phyloP scores from a whole-genome alignment of 345 rosid species.

The Corymbia maculata region DNA sequence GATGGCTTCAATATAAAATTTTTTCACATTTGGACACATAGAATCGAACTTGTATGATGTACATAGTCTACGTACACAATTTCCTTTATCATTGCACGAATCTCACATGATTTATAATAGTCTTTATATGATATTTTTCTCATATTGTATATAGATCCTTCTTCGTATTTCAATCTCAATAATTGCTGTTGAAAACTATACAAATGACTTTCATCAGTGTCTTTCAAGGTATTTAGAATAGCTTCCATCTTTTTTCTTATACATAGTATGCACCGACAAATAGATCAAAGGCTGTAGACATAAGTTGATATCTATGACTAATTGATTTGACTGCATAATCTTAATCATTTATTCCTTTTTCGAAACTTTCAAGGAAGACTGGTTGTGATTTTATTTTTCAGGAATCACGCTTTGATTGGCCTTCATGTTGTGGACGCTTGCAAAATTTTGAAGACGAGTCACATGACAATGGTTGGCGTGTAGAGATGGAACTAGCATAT shows the following conservation, averaged over 20 bases:
- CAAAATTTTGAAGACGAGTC: no score
- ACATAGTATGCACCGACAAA: background rate
- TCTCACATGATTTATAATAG: background rate
- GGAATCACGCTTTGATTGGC: no score
- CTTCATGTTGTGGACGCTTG: no score
- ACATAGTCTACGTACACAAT: background rate
- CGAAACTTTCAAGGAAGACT: no score
- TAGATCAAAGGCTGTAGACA: background rate
- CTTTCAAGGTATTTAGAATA: background rate
- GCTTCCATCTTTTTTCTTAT: background rate
- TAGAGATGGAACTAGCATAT: no score
- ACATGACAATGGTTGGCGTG: no score
- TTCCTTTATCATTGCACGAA: background rate
- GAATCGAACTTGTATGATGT: background rate
- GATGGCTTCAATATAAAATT: background rate
- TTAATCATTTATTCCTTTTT: no score
- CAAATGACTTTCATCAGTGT: background rate
- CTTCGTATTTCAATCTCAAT: background rate
- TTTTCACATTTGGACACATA: background rate
- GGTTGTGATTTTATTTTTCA: no score
- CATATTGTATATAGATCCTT: background rate
- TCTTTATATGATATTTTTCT: no score
- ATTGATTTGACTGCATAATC: background rate
- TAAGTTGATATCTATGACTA: background rate
- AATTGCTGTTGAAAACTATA: no score